Evolutionary conservation across 208 protist genomes (phyloP).

Genomic region (Naegleria fowleri): DNA sequence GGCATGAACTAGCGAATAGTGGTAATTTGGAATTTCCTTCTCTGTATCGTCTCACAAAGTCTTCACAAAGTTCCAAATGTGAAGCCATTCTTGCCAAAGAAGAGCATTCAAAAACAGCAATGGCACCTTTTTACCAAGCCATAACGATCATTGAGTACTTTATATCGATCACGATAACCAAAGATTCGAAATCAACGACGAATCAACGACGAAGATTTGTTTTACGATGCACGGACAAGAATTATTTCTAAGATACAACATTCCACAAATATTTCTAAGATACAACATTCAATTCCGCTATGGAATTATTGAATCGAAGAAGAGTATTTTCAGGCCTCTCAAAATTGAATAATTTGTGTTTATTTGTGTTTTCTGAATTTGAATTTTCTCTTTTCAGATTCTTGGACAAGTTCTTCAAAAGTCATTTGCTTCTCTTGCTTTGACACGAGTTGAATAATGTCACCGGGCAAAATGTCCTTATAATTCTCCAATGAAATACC

Average conservation of each 20-base stretch:
- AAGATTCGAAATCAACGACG: too few species aligned
- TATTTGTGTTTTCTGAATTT: background rate
- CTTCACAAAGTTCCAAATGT: slow-evolving; percentile 60
- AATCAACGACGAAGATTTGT: too few species aligned
- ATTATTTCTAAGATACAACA: too few species aligned
- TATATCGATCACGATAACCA: too few species aligned
- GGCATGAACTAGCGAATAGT: slow-evolving; percentile 86
- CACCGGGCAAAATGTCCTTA: slow-evolving; percentile 33
- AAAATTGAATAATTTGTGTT: background rate
- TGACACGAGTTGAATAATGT: slow-evolving; percentile 34
- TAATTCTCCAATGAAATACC: slow-evolving; percentile 46
- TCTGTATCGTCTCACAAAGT: slow-evolving; percentile 56
- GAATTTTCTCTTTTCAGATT: background rate
- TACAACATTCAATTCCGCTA: too few species aligned
- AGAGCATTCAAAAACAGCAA: slow-evolving; percentile 65
- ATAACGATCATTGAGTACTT: too few species aligned
- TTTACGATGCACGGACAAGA: too few species aligned
- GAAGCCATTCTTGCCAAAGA: slow-evolving; percentile 61
- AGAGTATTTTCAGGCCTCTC: too few species aligned
- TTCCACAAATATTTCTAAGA: too few species aligned
- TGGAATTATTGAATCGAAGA: too few species aligned
- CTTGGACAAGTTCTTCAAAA: background rate
- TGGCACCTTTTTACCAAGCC: too few species aligned
- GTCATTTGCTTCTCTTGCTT: background rate
- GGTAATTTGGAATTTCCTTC: slow-evolving; percentile 56